Evolutionary conservation across 2,329 filamentous ascomycete species (phyloP), one percentile per base, ranked within the genome.

Genomic region (Teratosphaeria gauchensis): DNA sequence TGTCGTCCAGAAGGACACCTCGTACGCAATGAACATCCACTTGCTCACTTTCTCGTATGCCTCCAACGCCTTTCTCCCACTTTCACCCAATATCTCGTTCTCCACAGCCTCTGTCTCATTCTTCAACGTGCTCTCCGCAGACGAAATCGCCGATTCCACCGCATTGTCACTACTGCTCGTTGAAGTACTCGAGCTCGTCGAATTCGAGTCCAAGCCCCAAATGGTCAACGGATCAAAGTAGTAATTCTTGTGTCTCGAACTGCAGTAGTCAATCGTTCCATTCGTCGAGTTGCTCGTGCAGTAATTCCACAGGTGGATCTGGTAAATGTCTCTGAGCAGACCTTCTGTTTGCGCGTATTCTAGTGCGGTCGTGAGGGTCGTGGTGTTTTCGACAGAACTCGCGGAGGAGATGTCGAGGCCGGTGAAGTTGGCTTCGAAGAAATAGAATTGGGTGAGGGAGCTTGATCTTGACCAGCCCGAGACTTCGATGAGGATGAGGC

Each of bases 11-110:
- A 92, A 81, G 55, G 89, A 86, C 62, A 90, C 80, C 65, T 90
- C 80, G 73, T 91, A 96, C 63, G 86, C 85, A 61, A 92, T 81
- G 74, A 92, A 85, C 73, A 92, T 92, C 87, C 88, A 95, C 70
- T 87, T 88, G 59, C 84, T 82, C 35, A 92, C 84, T 56, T 81
- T 83, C 70, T 82, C 80, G 78, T 96, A 96, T 19, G 83, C 80
- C 53, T 87, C 82, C 66, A 97, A 76, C 16, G 87, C 84, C 55
- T 82, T 78, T 56, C 82, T 78, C 57, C 95, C 77, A 58, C 84
- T 81, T 31, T 82, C 76, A 53, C 90, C 89, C 35, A 96, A 80
- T 42, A 76, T 58, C 51, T 75, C 59, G 21, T 71, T 64, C 59
- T 68, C 66, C 14, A 66, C 62, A 24, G 62, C 59, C 30, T 65